Percentiles rank a stretch among this genome's conserved stretches.
These are phyloP conservation scores for Cladophialophora chaetospira DNA, from an alignment of 2,329 filamentous ascomycete genomes.

Conservation along the genomic window DNA sequence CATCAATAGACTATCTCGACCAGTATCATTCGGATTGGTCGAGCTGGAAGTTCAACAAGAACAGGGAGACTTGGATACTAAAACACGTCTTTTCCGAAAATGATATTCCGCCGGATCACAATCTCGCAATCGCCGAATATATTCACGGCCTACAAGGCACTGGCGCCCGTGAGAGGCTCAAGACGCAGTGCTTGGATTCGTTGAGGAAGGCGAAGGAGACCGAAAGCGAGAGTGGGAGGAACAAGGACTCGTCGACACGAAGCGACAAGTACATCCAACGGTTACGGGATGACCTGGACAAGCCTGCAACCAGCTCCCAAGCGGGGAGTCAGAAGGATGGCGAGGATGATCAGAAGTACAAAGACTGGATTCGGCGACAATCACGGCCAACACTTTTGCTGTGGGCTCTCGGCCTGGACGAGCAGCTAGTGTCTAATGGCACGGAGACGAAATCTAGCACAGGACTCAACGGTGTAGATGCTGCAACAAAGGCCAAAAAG, in stretches of 20 bases:
- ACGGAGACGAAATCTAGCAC: conserved; percentile 11
- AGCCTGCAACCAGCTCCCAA: background rate
- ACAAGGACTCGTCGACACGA: background rate
- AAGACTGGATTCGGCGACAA: conserved; percentile 18
- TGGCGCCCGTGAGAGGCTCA: conserved; percentile 66
- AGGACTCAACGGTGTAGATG: conserved; percentile 12
- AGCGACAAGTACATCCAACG: conserved; percentile 15
- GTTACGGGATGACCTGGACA: conserved; percentile 14
- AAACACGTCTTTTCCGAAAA: conserved; percentile 77
- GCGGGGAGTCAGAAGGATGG: conserved; percentile 46
- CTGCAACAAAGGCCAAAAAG: conserved; percentile 15
- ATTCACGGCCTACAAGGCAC: conserved; percentile 76
- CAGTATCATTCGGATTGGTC: conserved; percentile 71
- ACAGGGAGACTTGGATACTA: conserved; percentile 79
- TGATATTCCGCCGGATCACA: conserved; percentile 71
- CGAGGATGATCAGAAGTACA: conserved; percentile 29
- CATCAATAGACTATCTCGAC: conserved; percentile 63
- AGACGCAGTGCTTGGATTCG: conserved; percentile 65
- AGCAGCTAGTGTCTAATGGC: background rate
- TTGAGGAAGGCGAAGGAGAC: conserved; percentile 52
- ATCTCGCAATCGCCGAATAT: conserved; percentile 72
- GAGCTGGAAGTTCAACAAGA: conserved; percentile 96
- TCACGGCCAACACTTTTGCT: conserved; percentile 24
- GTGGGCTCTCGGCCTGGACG: conserved; percentile 32
- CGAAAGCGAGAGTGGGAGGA: background rate